Conservation (phyloP, 768 basidiomycete genomes). For the Leccinum variicolor region DNA sequence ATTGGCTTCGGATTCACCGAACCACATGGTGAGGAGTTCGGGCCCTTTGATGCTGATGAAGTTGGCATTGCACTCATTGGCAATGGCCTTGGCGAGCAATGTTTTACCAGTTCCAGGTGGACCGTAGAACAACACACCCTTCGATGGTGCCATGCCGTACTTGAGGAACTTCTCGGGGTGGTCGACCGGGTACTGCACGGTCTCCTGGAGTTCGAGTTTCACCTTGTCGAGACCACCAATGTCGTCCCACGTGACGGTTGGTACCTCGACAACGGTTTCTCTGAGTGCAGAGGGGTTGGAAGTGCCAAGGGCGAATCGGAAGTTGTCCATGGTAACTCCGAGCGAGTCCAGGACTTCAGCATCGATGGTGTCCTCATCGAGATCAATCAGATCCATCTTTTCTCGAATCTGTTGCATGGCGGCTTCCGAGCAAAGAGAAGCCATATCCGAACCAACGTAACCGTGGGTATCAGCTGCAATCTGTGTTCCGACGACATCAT, state of each 20-base stretch:
- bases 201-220: slow-evolving; percentile 98
- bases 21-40: slow-evolving; percentile 99
- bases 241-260: slow-evolving; percentile 98
- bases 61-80: slow-evolving; percentile 99
- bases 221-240: slow-evolving; percentile 99
- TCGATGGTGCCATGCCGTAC: slow-evolving; percentile 99
- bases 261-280: slow-evolving; percentile 99
- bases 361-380: slow-evolving; percentile 97
- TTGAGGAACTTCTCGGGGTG: slow-evolving; percentile 99
- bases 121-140: slow-evolving; percentile 99
- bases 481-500: slow-evolving; percentile 34
- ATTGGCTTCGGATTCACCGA: slow-evolving; percentile 99
- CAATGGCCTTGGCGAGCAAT: slow-evolving; percentile 96
- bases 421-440: slow-evolving; percentile 96
- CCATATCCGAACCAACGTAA: slow-evolving; percentile 98
- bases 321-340: slow-evolving; percentile 99
- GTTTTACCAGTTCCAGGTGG: slow-evolving; percentile 99
- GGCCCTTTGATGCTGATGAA: slow-evolving; percentile 99
- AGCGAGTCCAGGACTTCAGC: slow-evolving; percentile 98
- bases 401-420: slow-evolving; percentile 99
- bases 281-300: slow-evolving; percentile 98
- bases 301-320: slow-evolving; percentile 96
- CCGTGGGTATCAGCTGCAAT: slow-evolving; percentile 99
- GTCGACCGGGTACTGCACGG: slow-evolving; percentile 99
- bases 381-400: slow-evolving; percentile 98